A percentile compares a stretch with the other conserved stretches of the same genome.
Evolutionary conservation across 805 yeast genomes (phyloP).

Genomic region (Diddensiella santjacobensis): DNA sequence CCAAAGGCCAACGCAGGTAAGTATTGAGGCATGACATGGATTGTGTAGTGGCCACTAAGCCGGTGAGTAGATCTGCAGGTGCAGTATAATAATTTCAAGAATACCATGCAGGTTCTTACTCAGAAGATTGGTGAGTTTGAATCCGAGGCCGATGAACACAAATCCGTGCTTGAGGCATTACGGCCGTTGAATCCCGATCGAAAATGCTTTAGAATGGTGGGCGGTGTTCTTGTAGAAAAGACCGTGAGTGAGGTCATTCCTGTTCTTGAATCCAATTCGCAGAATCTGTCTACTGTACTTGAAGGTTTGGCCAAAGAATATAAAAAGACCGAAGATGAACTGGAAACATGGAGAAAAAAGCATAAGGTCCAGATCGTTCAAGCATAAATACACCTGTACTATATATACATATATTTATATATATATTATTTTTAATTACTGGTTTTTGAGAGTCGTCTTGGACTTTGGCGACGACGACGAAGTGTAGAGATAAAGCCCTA

Average conservation of each 20-base stretch:
- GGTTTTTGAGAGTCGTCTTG: background rate
- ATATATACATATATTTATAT: background rate
- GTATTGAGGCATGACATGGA: conserved; percentile 4
- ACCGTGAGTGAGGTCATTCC: conserved; percentile 73
- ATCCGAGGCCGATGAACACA: conserved; percentile 41
- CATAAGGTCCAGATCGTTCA: conserved; percentile 48
- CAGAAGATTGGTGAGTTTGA: conserved; percentile 40
- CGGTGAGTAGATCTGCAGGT: conserved; percentile 33
- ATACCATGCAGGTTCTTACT: conserved; percentile 33
- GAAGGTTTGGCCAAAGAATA: conserved; percentile 40
- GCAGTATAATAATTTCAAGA: conserved; percentile 40
- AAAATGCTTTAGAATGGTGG: conserved; percentile 88
- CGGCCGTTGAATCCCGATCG: conserved; percentile 51
- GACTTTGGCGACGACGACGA: conserved; percentile 6
- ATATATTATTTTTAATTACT: background rate
- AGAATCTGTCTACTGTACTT: conserved; percentile 44
- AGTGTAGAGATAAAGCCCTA: conserved; percentile 55
- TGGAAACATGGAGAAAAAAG: conserved; percentile 48
- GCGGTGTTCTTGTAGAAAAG: conserved; percentile 85
- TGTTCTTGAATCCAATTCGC: conserved; percentile 52
- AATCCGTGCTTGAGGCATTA: conserved; percentile 58
- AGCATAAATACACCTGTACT: conserved; percentile 8
- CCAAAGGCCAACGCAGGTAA: conserved; percentile 25
- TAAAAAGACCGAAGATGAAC: conserved; percentile 38
- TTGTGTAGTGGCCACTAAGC: background rate